phyloP scores from a whole-genome alignment of 2,329 filamentous ascomycete genomes.

The Fusarium sp. region DNA sequence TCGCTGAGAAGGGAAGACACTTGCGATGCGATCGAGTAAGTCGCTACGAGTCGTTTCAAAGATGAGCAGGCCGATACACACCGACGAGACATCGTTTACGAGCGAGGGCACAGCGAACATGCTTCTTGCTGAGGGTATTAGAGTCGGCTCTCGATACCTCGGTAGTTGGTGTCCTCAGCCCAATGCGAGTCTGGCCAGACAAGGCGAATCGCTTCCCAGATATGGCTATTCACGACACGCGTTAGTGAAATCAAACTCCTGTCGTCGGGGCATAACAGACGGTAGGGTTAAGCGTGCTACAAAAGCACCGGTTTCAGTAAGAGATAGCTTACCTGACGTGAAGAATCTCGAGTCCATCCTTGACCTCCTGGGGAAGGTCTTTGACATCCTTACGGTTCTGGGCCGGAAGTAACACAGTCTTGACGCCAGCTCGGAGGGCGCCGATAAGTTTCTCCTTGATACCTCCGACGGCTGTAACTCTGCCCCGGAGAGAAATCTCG shows the following conservation, averaged over 20 bases:
- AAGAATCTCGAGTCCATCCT: conserved; percentile 86
- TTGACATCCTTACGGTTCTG: conserved; percentile 93
- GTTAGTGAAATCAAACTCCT: conserved; percentile 48
- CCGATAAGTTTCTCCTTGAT: conserved; percentile 99
- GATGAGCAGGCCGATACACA: conserved; percentile 26
- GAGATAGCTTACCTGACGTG: conserved; percentile 79
- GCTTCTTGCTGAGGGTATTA: conserved; percentile 56
- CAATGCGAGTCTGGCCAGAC: conserved; percentile 94
- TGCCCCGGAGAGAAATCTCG: conserved; percentile 83
- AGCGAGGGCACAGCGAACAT: conserved; percentile 4
- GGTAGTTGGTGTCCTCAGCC: conserved; percentile 77
- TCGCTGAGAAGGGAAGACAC: conserved; percentile 1
- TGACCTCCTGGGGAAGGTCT: conserved; percentile 91
- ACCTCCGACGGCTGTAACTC: conserved; percentile 93
- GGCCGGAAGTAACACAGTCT: conserved; percentile 88
- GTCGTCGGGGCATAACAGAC: conserved; percentile 36
- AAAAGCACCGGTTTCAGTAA: conserved; percentile 57
- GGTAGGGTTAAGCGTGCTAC: conserved; percentile 34
- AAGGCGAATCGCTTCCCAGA: conserved; percentile 91
- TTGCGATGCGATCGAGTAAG: conserved; percentile 15
- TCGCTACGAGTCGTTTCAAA: conserved; percentile 40
- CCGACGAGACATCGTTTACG: conserved; percentile 29
- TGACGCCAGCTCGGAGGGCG: conserved; percentile 90
- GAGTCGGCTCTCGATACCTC: conserved; percentile 82
- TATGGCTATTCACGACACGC: conserved; percentile 70